Evolutionary conservation across 2,329 filamentous ascomycete species (phyloP), one percentile per base, ranked within the genome.

Genomic region (Didymella segeticola): DNA sequence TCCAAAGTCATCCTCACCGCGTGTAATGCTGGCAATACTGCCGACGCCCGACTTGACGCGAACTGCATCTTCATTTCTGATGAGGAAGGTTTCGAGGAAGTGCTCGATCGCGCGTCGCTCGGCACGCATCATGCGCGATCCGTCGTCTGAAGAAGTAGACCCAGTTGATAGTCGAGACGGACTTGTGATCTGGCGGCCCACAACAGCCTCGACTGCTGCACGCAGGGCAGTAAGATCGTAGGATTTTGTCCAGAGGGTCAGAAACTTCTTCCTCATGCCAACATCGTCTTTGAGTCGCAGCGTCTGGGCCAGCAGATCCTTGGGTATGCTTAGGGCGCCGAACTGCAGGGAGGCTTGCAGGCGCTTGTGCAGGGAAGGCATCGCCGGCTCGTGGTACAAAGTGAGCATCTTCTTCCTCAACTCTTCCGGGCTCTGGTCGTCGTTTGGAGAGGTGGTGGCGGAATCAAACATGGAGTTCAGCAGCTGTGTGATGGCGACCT

Each of bases 401-500:
- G 69, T 69, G 5, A 88, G 70, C 43, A 87, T 69, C 36, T 77
- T 76, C 51, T 78, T 75, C 48, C 82, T 74, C 31, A 85, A 62
- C 25, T 70, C 64, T 23, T 68, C 66, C 2, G 65, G 58, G 26
- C 56, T 66, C 62, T 63, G 70, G 14, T 74, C 69, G 6, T 55
- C 57, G 27, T 69, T 68, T 3, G 61, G 57, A 45, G 66, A 58
- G 30, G 57, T 62, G 33, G 41, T 59, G 0, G 74, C 69, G 4
- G 75, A 67, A 29, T 79, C 70, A 60, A 86, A 84, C 41, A 86
- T 71, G 12, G 75, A 75, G 66, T 88, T 88, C 39, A 84, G 68
- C 6, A 87, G 74, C 63, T 87, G 84, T 0, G 83, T 83, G 37
- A 88, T 80, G 30, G 83, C 81, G 19, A 82, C 74, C 64, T 88